Conservation (phyloP, 108 stramenopile genomes). For the Schizochytrium sp. region DNA sequence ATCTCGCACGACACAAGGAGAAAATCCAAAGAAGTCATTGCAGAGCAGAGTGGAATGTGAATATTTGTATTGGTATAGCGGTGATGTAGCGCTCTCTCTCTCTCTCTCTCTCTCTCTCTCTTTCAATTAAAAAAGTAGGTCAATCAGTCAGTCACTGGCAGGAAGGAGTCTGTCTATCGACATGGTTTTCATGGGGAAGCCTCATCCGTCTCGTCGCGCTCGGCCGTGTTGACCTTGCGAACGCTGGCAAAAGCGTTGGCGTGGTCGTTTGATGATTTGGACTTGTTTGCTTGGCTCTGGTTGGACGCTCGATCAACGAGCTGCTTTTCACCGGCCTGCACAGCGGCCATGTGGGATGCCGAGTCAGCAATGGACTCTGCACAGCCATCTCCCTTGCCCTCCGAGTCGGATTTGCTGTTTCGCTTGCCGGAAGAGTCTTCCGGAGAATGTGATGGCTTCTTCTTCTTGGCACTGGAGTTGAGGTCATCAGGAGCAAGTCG, state of each 20-base stretch:
- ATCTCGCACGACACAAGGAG: too few relatives aligned
- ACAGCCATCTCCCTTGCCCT: not conserved
- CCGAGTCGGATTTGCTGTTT: not conserved
- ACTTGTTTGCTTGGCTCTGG: not conserved
- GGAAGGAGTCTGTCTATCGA: too few relatives aligned
- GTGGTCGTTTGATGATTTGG: not conserved
- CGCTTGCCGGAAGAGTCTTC: not conserved
- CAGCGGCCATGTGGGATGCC: not conserved
- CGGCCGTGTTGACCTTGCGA: not conserved
- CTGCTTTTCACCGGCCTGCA: not conserved
- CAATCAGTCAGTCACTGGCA: too few relatives aligned
- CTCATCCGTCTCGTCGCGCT: not conserved
- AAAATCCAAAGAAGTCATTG: too few relatives aligned
- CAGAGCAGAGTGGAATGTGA: too few relatives aligned
- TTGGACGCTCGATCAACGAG: not conserved
- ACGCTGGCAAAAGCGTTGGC: not conserved
- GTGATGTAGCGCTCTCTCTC: too few relatives aligned
- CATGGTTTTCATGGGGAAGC: not conserved
- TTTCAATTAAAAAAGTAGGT: too few relatives aligned
- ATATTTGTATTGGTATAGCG: too few relatives aligned
- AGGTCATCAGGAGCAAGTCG: not conserved
- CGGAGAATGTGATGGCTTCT: not conserved
- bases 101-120: too few relatives aligned
- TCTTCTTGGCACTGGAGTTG: not conserved
- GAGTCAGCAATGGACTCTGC: not conserved